Evolutionary conservation across 2,329 filamentous ascomycete species (phyloP).

Genomic region (Drechslerella dactyloides): DNA sequence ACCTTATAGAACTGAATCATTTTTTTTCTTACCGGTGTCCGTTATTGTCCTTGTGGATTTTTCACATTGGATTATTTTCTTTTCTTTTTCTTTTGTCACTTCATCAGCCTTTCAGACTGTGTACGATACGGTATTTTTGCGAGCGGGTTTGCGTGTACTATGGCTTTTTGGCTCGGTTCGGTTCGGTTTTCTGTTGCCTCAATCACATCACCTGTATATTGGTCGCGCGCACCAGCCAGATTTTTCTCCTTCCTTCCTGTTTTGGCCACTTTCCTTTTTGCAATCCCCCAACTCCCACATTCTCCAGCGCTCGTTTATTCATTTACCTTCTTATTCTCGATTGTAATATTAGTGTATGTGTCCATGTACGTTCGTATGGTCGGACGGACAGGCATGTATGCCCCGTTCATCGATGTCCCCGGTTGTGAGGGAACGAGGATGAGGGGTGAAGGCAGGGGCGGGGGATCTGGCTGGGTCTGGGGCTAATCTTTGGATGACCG

Average conservation of each 20-base stretch:
- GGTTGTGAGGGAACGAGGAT: not conserved
- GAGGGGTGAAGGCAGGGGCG: no score
- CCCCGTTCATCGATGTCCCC: not conserved
- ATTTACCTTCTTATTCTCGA: not conserved
- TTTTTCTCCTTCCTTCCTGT: not conserved
- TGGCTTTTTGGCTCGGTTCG: slow-evolving; percentile 6
- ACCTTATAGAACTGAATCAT: slow-evolving; percentile 43
- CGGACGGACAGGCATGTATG: not conserved
- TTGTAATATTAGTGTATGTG: slow-evolving; percentile 50
- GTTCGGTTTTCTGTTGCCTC: slow-evolving; percentile 11
- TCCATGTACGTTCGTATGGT: no score
- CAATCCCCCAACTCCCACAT: not conserved
- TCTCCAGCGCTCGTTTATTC: not conserved
- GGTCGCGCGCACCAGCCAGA: slow-evolving; percentile 4
- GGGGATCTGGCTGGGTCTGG: no score
- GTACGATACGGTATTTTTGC: slow-evolving; percentile 31
- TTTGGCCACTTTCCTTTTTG: not conserved
- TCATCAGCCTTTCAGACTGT: slow-evolving; percentile 28
- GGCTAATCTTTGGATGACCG: not conserved
- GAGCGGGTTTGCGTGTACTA: not conserved
- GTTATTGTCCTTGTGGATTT: no score
- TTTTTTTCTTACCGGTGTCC: not conserved
- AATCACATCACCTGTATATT: slow-evolving; percentile 2
- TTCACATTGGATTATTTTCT: no score
- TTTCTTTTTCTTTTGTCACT: slow-evolving; percentile 25